Evolutionary conservation across 306 rosid species (phyloP), one percentile per base, ranked within the genome.

Genomic region (Hippophae rhamnoides): DNA sequence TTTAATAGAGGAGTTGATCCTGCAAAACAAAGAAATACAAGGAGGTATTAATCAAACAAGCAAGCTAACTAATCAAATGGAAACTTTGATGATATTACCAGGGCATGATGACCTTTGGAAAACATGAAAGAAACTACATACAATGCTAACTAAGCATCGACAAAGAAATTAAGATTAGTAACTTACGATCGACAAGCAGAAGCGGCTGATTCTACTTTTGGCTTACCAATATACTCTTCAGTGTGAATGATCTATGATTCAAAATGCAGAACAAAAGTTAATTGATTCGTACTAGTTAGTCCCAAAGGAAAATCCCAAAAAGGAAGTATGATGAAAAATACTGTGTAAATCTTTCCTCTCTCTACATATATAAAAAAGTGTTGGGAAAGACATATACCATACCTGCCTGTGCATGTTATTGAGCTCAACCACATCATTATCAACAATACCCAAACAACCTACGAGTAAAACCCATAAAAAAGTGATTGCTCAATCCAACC

Each of bases 381-480:
- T 25, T 3, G 27, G 47, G n/a, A 43, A 54, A 26, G 65, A 41
- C 13, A 23, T 25, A 60, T 43, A n/a, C 8, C 0, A 31, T 82
- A 89, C 97, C 95, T 92, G 96, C 79, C 99, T 77, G 76, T 92
- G 99, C 99, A 92, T 88, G 70, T 92, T 92, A 63, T 75, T 92
- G 47, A 92, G 75, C 84, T 92, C 99, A 75, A 92, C 99, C 70
- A 83, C 78, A 48, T 92, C 99, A 68, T 92, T 88, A 67, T 92
- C 99, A 47, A 92, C 79, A 49, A 92, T 74, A 56, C 96, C 99
- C 79, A 92, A 62, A 54, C 86, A 81, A 4, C 99, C 97, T 89
- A 43, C 43, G 62, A 49, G 45, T 5, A 70, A 56, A 38, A 46
- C 57, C 67, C 52, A 58, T 31, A 55, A 38, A 73, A 56, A 66